Evolutionary conservation across 176 grass and related monocot genomes (phyloP), one percentile per base, ranked within the genome.

Genomic region (Bromus sterilis): DNA sequence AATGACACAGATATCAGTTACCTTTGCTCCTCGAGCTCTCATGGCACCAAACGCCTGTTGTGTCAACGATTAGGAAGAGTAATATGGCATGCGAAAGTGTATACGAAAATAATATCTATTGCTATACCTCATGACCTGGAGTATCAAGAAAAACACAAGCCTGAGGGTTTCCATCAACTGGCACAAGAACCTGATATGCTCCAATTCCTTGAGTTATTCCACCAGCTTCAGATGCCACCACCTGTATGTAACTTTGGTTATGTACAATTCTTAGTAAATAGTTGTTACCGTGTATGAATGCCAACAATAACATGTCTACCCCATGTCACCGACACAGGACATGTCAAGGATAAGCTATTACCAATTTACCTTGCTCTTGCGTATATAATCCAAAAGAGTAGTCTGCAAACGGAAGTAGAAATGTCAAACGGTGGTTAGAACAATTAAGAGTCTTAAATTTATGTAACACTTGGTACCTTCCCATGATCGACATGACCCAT

Each of bases 401-500:
- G 95, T 98, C 95, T 98, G 84, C 80, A 79, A 66, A 86, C 14
- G 62, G 9, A 87, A 91, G 20, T 46, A 80, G 1, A 10, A 85
- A 42, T 81, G 73, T 86, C 37, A 80, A 76, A 78, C 25, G 74
- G 41, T 84, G 20, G 14, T 86, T 80, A 24, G 11, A 57, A 78
- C 24, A 83, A 21, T 67, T 78, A 29, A 56, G 63, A 84, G 44
- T 42, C 69, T 49, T 4, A 67, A 37, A 69, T 25, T 46, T 28
- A 21, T 15, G 35, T 78, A 56, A 63, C 20, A 36, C 14, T 37
- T 74, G 20, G 81, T 90, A 98, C 95, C 92, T 98, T 98, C 48
- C 95, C 95, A 58, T 98, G 95, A 91, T 98, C 95, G 20, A 98
- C 95, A 82, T 98, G 95, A 33, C 95, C 95, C 95, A 98, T 98